phyloP scores from a whole-genome alignment of 176 grass and related monocot species.

The Phragmites australis region DNA sequence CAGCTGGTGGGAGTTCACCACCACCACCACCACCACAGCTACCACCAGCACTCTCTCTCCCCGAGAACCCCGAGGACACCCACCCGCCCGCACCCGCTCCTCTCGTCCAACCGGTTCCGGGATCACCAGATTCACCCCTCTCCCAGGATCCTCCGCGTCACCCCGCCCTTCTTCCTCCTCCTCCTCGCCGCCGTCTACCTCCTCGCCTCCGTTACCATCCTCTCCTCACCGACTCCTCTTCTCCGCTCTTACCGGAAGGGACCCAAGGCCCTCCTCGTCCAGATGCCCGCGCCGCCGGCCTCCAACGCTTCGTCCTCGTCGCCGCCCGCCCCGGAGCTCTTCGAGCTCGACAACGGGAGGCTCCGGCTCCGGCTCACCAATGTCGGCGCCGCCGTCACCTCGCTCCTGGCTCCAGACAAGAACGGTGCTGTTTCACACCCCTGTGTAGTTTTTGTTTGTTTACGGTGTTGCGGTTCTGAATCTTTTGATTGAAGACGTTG shows the following conservation, averaged over 20 bases:
- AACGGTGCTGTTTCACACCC: slow-evolving; percentile 39
- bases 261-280: slow-evolving; percentile 26
- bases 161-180: slow-evolving; percentile 58
- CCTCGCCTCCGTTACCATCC: slow-evolving; percentile 56
- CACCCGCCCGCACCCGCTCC: slow-evolving; percentile 16
- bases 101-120: slow-evolving; percentile 41
- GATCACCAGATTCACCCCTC: slow-evolving; percentile 25
- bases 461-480: not conserved
- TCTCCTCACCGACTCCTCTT: slow-evolving; percentile 40
- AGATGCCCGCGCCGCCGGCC: not conserved
- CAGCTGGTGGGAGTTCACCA: slow-evolving; percentile 55
- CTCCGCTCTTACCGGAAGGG: slow-evolving; percentile 21
- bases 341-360: slow-evolving; percentile 65
- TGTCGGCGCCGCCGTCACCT: slow-evolving; percentile 75
- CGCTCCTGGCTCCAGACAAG: slow-evolving; percentile 75
- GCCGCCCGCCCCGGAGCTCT: slow-evolving; percentile 39
- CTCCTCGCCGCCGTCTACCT: slow-evolving; percentile 62
- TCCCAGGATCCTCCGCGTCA: slow-evolving; percentile 34
- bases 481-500: not conserved
- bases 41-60: slow-evolving; percentile 31
- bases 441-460: not conserved
- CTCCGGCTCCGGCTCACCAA: slow-evolving; percentile 71
- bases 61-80: slow-evolving; percentile 32
- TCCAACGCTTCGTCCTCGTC: not conserved
- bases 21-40: slow-evolving; percentile 9